Evolutionary conservation across 2,329 filamentous ascomycete genomes (phyloP).

Genomic region (Neonectria hederae): DNA sequence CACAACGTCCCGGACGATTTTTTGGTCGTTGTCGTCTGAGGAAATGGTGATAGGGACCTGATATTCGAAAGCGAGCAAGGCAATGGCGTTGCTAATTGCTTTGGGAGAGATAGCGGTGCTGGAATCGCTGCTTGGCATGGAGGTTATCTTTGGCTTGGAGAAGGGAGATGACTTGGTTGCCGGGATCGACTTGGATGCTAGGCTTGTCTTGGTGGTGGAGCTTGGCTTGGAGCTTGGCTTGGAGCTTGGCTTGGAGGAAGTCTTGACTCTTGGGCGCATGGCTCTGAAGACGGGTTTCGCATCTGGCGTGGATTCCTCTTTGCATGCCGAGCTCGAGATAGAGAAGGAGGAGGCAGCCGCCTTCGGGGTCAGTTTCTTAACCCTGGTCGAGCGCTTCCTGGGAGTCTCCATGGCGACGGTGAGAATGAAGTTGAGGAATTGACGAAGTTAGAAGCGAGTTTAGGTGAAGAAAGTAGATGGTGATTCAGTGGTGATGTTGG

Average conservation of each 20-base stretch:
- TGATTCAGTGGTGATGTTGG: neutral
- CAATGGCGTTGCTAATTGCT: neutral
- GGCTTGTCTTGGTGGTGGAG: neutral
- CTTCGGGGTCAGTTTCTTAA: neutral
- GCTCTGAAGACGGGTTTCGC: neutral
- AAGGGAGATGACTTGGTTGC: neutral
- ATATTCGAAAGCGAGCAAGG: constrained; percentile 4
- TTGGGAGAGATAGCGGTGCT: neutral
- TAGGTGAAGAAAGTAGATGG: neutral
- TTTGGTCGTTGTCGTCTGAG: neutral
- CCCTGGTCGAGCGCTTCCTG: neutral
- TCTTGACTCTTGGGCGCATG: neutral
- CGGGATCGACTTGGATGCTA: neutral
- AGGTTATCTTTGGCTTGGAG: neutral
- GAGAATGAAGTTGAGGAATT: neutral
- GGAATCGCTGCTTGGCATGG: neutral
- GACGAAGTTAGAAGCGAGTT: neutral
- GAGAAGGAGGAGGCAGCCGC: neutral
- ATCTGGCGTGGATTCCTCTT: neutral
- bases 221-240: no score
- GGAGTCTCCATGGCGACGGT: neutral
- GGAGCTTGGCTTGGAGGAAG: neutral
- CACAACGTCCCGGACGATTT: neutral
- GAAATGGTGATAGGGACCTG: constrained; percentile 5
- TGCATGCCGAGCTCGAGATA: neutral